These are phyloP conservation scores for Fraxinus anomala DNA, from an alignment of 257 asterid genomes.

Conservation along the genomic window DNA sequence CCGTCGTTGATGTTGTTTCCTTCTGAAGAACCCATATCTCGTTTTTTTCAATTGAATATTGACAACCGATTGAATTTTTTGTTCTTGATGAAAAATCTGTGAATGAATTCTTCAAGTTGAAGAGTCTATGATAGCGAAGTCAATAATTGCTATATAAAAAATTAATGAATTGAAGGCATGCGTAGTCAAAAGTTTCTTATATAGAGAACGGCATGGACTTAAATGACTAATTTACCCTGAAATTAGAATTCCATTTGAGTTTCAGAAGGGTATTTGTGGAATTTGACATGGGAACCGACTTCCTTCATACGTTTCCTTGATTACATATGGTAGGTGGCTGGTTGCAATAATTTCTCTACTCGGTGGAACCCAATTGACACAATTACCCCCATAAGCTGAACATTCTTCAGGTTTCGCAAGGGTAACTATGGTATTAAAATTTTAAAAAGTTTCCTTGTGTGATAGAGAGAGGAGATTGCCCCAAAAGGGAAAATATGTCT, in stretches of 20 bases:
- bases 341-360: neutral
- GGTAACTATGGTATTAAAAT: neutral
- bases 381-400: neutral
- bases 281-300: neutral
- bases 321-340: neutral
- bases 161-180: neutral
- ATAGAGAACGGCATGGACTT: neutral
- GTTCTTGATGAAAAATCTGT: neutral
- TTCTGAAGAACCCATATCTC: constrained; percentile 41
- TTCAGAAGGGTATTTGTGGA: neutral
- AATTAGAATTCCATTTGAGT: neutral
- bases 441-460: neutral
- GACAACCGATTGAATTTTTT: neutral
- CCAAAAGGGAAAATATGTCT: too few relatives aligned
- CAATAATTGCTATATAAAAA: neutral
- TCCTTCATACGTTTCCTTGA: constrained; percentile 2
- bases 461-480: neutral
- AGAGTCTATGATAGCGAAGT: neutral
- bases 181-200: neutral
- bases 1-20: constrained; percentile 43
- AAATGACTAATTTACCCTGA: neutral
- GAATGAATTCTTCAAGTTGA: constrained; percentile 4
- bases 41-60: neutral
- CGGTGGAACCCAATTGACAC: neutral
- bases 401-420: neutral